Evolutionary conservation across 768 basidiomycete species (phyloP).

Genomic region (Phaeotremella skinneri): DNA sequence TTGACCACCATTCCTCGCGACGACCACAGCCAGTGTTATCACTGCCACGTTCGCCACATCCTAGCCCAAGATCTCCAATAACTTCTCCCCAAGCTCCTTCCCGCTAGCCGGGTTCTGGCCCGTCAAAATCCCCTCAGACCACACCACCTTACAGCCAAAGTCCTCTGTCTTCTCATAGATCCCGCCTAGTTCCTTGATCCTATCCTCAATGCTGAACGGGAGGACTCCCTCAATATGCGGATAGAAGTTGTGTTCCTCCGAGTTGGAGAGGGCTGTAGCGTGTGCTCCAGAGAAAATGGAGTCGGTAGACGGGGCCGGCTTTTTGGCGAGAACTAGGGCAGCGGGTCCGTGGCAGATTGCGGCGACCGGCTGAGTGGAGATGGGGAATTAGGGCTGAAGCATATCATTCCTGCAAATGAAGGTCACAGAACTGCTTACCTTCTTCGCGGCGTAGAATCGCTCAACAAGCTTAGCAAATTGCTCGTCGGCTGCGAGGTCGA

Average conservation of each 20-base stretch:
- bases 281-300: conserved; percentile 64
- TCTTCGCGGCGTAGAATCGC: conserved; percentile 67
- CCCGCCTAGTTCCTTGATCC: conserved; percentile 34
- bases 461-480: conserved; percentile 62
- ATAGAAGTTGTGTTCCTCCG: conserved; percentile 61
- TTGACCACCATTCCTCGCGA: no score
- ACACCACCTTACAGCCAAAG: conserved; percentile 59
- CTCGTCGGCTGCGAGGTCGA: conserved; percentile 65
- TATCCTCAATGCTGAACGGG: conserved; percentile 62
- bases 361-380: conserved; percentile 53
- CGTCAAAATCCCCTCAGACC: conserved; percentile 33
- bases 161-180: conserved; percentile 62
- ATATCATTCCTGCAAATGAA: no score
- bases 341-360: conserved; percentile 82
- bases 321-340: conserved; percentile 61
- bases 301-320: conserved; percentile 60
- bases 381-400: background rate
- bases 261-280: conserved; percentile 69
- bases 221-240: conserved; percentile 53
- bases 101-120: conserved; percentile 71
- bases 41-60: no score
- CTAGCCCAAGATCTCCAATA: conserved; percentile 56
- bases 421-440: no score
- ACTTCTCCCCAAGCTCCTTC: conserved; percentile 58
- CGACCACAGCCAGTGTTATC: no score